Conservation (phyloP, 2,329 filamentous ascomycete genomes). For the Trichoderma atrobrunneum region DNA sequence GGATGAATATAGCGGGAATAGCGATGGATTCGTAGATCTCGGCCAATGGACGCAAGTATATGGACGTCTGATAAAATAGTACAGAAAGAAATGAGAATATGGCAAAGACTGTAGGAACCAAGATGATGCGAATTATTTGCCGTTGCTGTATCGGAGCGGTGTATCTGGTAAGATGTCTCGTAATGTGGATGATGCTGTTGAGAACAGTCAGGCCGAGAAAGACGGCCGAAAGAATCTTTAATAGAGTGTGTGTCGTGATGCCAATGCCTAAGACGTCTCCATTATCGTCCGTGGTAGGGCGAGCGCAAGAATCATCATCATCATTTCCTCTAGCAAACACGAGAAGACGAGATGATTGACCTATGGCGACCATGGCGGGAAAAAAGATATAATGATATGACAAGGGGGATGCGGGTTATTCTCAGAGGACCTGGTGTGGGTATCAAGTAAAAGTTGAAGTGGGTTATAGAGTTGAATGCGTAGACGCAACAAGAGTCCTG, state of each 20-base stretch:
- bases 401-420: background rate
- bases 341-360: background rate
- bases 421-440: background rate
- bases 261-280: background rate
- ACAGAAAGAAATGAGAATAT: background rate
- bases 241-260: background rate
- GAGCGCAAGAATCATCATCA: background rate
- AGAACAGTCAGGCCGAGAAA: background rate
- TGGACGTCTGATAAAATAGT: background rate
- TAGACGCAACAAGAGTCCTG: background rate
- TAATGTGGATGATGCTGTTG: background rate
- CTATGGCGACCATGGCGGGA: background rate
- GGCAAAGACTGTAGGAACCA: background rate
- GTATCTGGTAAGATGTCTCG: background rate
- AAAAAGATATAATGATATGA: background rate
- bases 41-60: background rate
- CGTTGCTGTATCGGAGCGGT: background rate
- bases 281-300: background rate
- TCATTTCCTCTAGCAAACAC: background rate
- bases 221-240: background rate
- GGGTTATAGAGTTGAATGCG: background rate
- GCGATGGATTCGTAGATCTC: background rate
- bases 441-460: background rate
- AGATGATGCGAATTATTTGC: background rate
- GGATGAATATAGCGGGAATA: background rate